A percentile compares a stretch with the other conserved stretches of the same genome.
These are phyloP conservation scores for Agastache rugosa DNA, from an alignment of 257 asterid genomes.

Conservation along the genomic window DNA sequence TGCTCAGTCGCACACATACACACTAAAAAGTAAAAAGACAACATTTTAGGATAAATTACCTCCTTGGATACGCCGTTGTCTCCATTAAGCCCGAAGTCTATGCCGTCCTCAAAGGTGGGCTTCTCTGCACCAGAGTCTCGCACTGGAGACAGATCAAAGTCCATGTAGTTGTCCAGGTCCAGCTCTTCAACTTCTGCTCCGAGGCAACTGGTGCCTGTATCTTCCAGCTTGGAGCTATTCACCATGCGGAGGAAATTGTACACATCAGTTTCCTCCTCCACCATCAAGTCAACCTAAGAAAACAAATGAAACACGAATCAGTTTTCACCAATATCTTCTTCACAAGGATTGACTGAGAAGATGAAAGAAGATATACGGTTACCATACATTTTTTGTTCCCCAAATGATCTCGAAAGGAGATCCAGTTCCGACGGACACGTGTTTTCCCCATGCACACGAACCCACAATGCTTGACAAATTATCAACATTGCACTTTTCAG, in stretches of 20 bases:
- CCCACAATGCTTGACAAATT: slow-evolving; percentile 85
- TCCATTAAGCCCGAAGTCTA: slow-evolving; percentile 48
- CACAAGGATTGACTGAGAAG: slow-evolving; percentile 22
- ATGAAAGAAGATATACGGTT: slow-evolving; percentile 30
- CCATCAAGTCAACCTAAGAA: slow-evolving; percentile 64
- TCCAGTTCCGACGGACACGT: slow-evolving; percentile 94
- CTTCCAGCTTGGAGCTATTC: slow-evolving; percentile 57
- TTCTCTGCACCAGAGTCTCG: slow-evolving; percentile 66
- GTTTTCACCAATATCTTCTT: not conserved
- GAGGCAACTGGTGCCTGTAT: slow-evolving; percentile 67
- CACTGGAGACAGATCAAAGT: slow-evolving; percentile 68
- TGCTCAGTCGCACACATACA: slow-evolving; percentile 18
- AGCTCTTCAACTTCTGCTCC: slow-evolving; percentile 81
- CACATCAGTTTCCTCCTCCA: slow-evolving; percentile 65
- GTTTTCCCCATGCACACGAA: slow-evolving; percentile 98
- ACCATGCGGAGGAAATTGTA: slow-evolving; percentile 87
- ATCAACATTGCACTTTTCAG: slow-evolving; percentile 92
- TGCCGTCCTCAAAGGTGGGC: slow-evolving; percentile 78
- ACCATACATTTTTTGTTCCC: slow-evolving; percentile 79
- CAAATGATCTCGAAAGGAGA: slow-evolving; percentile 87
- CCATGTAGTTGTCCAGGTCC: slow-evolving; percentile 62
- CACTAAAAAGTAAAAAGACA: slow-evolving; percentile 22
- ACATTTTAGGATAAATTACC: slow-evolving; percentile 36
- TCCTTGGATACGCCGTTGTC: slow-evolving; percentile 47
- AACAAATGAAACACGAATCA: slow-evolving; percentile 33